phyloP scores from a whole-genome alignment of 495 filamentous ascomycete species.

The Chaetomium tenue region DNA sequence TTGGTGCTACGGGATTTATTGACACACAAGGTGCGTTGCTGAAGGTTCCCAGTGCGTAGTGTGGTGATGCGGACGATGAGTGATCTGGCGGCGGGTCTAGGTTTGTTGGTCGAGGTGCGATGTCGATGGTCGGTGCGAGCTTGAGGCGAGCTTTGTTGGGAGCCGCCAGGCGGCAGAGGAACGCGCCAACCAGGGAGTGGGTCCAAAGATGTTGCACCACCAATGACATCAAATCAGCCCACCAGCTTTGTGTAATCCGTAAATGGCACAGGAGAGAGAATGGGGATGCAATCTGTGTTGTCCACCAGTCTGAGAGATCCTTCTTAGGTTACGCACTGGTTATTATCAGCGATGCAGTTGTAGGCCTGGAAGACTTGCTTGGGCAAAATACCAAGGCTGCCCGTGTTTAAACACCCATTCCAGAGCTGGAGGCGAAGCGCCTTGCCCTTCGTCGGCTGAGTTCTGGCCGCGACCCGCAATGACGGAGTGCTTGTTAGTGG shows the following conservation, averaged over 20 bases:
- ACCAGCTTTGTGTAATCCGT: no score
- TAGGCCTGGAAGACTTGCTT: no score
- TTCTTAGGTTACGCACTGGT: no score
- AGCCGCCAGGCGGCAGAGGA: conserved; percentile 27
- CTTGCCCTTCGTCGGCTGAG: not conserved
- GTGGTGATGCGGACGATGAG: not conserved
- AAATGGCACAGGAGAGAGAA: no score
- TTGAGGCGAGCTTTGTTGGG: conserved; percentile 16
- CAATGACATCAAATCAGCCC: no score
- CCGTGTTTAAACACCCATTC: not conserved
- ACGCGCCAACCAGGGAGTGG: conserved; percentile 23
- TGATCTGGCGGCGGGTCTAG: not conserved
- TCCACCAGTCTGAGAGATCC: no score
- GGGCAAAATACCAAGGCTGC: no score
- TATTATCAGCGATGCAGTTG: no score
- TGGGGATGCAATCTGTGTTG: no score
- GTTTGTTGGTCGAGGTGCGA: conserved; percentile 12
- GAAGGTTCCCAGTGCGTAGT: not conserved
- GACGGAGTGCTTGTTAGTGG: no score
- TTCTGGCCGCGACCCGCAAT: not conserved
- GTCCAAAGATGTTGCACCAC: not conserved
- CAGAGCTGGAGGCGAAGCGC: conserved; percentile 5
- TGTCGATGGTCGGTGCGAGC: conserved; percentile 11
- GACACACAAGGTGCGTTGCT: not conserved
- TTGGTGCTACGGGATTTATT: not conserved